phyloP scores from a whole-genome alignment of 768 basidiomycete species.

The Solioccasus polychromus region DNA sequence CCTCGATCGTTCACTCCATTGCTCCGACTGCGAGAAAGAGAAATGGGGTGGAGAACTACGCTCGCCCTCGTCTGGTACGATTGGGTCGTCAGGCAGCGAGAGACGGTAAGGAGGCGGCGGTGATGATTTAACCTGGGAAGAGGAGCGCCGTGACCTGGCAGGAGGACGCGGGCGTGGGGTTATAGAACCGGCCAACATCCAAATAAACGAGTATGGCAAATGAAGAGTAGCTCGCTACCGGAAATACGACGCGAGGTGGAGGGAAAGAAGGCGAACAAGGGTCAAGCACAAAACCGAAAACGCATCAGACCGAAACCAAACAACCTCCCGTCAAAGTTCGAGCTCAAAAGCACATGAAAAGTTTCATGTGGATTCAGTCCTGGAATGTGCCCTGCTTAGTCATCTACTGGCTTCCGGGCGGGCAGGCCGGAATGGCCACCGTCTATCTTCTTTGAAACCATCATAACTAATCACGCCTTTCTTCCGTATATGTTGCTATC shows the following conservation, averaged over 20 bases:
- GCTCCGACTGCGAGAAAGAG: slow-evolving; percentile 32
- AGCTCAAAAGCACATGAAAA: no score
- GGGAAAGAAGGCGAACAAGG: slow-evolving; percentile 3
- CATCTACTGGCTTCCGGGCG: no score
- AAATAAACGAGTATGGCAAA: slow-evolving; percentile 30
- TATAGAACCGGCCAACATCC: slow-evolving; percentile 38
- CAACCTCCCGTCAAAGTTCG: no score
- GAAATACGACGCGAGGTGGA: slow-evolving; percentile 1
- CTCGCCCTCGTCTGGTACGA: slow-evolving; percentile 27
- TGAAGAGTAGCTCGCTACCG: background rate
- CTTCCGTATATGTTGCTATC: no score
- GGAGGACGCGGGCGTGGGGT: slow-evolving; percentile 69
- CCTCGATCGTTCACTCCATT: slow-evolving; percentile 65
- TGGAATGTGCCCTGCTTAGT: no score
- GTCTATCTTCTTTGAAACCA: no score
- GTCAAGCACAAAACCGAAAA: slow-evolving; percentile 9
- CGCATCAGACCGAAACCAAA: slow-evolving; percentile 22
- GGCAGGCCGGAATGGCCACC: no score
- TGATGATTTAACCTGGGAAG: slow-evolving; percentile 34
- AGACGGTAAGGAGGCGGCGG: slow-evolving; percentile 61
- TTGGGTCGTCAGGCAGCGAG: slow-evolving; percentile 30
- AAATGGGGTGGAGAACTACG: slow-evolving; percentile 10
- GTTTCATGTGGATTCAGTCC: slow-evolving; percentile 22
- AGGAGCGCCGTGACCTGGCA: slow-evolving; percentile 57
- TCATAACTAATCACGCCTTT: no score